Base-by-base conservation (phyloP, 2,329 filamentous ascomycete genomes). In the Hymenoscyphus linearis region DNA sequence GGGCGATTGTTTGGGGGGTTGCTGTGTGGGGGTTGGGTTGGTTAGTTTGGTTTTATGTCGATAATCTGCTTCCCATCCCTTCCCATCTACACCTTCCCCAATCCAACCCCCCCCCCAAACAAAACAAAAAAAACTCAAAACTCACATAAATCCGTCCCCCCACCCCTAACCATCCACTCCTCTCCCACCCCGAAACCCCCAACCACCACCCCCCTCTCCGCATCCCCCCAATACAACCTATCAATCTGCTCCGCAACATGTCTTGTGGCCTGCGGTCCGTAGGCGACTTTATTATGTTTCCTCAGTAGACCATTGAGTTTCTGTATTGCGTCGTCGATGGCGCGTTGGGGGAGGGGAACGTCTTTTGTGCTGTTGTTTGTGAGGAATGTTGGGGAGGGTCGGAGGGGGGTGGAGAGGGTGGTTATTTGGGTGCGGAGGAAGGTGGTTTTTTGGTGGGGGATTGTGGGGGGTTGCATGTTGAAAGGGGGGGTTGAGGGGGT, bases 191-290 rank as follows among this genome's bases (percentile, higher is more conserved):
- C 67, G 2, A 66, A 63, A 13, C 66, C 63, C 1, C 70, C 70
- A 0, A 66, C 70, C 18, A 72, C 71, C 1, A 70, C 69, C 0
- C 67, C 70, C 18, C 72, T 71, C 52, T 77, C 77, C 5, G 76
- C 79, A 1, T 76, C 75, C 50, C 77, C 75, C 73, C 81, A 80
- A 72, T 90, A 91, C 52, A 89, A 75, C 55, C 75, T 74, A 73
- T 89, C 86, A 50, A 91, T 85, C 75, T 91, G 88, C 76, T 90
- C 87, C 1, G 88, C 87, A 18, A 91, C 82, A 68, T 89, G 86
- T 37, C 87, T 82, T 57, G 82, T 84, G n/a, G 87, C 86, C 67
- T 88, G 85, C 0, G 86, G 82, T 16, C 85, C 81, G 71, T 90
- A 90, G 4, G 85, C 85, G 60, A 85, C 81, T 37, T 82, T 83